Conservation (phyloP, 805 yeast genomes). For the Myxozyma neotropica region DNA sequence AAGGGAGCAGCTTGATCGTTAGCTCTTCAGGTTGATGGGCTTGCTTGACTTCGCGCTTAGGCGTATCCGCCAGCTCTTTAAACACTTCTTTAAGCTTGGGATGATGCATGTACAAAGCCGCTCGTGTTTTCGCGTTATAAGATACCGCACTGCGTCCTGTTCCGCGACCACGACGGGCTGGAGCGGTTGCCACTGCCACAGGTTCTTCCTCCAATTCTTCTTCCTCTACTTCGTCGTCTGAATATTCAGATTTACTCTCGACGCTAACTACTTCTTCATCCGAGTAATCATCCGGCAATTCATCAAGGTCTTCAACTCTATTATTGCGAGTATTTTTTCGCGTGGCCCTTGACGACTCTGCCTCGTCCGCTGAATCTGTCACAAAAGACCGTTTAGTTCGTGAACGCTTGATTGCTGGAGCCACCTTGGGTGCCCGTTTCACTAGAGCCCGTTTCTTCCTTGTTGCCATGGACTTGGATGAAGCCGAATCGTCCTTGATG, state of each 20-base stretch:
- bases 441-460: not conserved
- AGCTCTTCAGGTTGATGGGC: constrained; percentile 80
- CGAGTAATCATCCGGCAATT: constrained; percentile 2
- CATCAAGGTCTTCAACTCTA: not conserved
- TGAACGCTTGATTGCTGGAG: not conserved
- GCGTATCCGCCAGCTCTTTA: constrained; percentile 57
- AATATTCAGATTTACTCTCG: constrained; percentile 10
- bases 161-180: constrained; percentile 6
- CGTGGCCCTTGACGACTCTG: constrained; percentile 1
- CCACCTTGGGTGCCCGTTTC: not conserved
- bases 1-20: constrained; percentile 75
- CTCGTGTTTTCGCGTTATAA: constrained; percentile 25
- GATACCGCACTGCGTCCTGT: constrained; percentile 10
- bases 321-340: not conserved
- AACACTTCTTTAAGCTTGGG: constrained; percentile 78
- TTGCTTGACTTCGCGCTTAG: constrained; percentile 46
- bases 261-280: constrained; percentile 1
- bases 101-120: constrained; percentile 68
- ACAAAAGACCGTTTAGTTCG: no score
- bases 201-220: constrained; percentile 2
- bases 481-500: constrained; percentile 23
- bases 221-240: constrained; percentile 17
- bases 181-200: not conserved
- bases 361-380: no score
- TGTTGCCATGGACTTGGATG: no score